These are phyloP conservation scores for Hypoxylon sp. DNA, from an alignment of 2,329 filamentous ascomycete species.

Conservation along the genomic window DNA sequence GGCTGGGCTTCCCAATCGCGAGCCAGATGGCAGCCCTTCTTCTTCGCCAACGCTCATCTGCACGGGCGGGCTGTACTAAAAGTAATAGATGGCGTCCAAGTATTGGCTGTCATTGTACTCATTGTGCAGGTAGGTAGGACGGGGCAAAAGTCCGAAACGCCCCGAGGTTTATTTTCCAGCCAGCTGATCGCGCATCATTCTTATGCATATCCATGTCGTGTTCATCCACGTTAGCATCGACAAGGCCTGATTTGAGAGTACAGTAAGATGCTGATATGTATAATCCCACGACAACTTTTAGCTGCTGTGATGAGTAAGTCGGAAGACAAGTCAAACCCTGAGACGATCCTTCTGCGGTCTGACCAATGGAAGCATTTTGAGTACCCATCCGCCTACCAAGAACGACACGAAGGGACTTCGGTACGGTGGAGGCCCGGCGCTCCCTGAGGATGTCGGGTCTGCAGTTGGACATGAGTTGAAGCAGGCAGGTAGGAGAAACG, in stretches of 20 bases:
- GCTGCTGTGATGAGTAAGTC: constrained; percentile 25
- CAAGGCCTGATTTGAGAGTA: constrained; percentile 11
- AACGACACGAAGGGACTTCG: constrained; percentile 29
- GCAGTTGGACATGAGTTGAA: constrained; percentile 5
- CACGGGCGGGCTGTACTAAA: constrained; percentile 20
- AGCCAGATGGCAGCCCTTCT: constrained; percentile 28
- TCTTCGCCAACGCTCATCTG: constrained; percentile 28
- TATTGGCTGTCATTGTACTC: constrained; percentile 36
- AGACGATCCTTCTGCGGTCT: constrained; percentile 28
- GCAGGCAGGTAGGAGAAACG: constrained; percentile 3
- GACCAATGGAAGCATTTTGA: constrained; percentile 31
- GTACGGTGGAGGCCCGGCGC: constrained; percentile 11
- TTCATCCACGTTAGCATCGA: constrained; percentile 22
- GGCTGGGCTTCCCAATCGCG: constrained; percentile 31
- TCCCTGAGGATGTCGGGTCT: constrained; percentile 8
- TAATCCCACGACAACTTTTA: neutral
- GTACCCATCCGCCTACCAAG: constrained; percentile 36
- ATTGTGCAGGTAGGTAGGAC: constrained; percentile 24
- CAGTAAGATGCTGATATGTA: constrained; percentile 34
- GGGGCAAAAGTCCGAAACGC: constrained; percentile 30
- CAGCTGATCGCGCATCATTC: constrained; percentile 24
- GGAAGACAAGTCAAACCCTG: constrained; percentile 25
- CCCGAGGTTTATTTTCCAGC: constrained; percentile 17
- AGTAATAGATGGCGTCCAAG: constrained; percentile 35
- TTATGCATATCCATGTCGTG: constrained; percentile 19